Evolutionary conservation across 164 flowering plant genomes (phyloP), one percentile per base, ranked within the genome.

Genomic region (Sextonia rubra): DNA sequence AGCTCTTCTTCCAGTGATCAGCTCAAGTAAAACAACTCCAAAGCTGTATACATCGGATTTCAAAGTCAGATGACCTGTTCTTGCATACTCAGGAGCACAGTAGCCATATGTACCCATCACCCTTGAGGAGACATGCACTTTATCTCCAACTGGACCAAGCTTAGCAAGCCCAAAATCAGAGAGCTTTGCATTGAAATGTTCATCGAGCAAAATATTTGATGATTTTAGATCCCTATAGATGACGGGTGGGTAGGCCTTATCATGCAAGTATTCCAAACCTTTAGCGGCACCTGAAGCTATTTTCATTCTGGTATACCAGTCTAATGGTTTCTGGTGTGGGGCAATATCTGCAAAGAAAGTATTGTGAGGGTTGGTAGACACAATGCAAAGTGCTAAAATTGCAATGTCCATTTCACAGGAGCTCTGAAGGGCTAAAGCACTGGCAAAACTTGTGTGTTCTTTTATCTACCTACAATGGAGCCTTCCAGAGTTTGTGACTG

Each of bases 131-230:
- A 86, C 87, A 72, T 84, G 87, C 0, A 73, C 17, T 27, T 79
- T 86, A 69, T 86, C 90, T 4, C 85, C 91, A 17, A 75, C 71
- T 14, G 92, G 88, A 25, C 94, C 92, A 14, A 90, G 90, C 79
- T 88, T 88, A n/a, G 94, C 92, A 15, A 90, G 78, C 58, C 94
- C 94, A 60, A 88, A 90, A 78, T 90, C 94, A 0, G 92, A 88
- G 24, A 90, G 87, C 68, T 90, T 90, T 3, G 94, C 82, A 69
- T 86, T 85, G 83, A 71, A 90, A 0, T 76, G 79, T 0, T 69
- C 65, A 75, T 87, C 90, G 49, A 90, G 75, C 71, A 90, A 77
- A 61, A 90, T 88, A 77, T 88, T 90, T 3, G 94, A 87, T 9
- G 94, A 77, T 76, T 90, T 88, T 55, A 90, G 61, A 47, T 90